Base-by-base conservation (phyloP, 192 early-diverging fungal species). In the Linnemannia schmuckeri region DNA sequence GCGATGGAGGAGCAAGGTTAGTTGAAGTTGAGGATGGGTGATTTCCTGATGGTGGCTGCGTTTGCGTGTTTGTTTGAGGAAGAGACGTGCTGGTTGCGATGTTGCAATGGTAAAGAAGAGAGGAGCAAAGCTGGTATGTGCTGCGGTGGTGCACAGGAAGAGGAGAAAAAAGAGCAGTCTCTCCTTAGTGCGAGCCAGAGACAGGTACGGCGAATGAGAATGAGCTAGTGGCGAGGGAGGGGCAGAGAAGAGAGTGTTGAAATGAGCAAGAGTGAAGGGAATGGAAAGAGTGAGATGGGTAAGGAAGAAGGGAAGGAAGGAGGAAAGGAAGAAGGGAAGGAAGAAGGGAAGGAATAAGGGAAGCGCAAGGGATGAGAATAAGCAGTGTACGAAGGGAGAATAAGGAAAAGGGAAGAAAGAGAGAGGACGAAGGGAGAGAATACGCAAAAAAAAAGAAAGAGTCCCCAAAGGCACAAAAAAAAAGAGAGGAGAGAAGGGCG, bases 141-240 rank as follows among this genome's bases (percentile, higher is more conserved):
- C 61, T 66, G 61, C 61, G 61, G 61, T 57, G 55, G 38, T 55
- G 74, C 35, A 57, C 52, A 55, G 22, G 13, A 54, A 18, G 73
- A 15, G 15, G 15, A 5, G 17, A 55, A 33, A 42, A 75, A 77
- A 77, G 55, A 77, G 75, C 75, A 77, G 75, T 77, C 75, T 61
- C 52, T 61, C 35, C 40, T 8, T 22, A 22, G 70, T 42, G 13
- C 1, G 70, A 41, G 70, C 66, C 6, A 52, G 35, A 75, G 47
- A 57, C 47, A 52, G 72, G 72, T 20, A 73, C 27, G 30, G 61
- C 30, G 27, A 66, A 18, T 71, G 70, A 40, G 40, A 38, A 24
- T 41, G 70, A 38, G 38, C 35, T 22, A 42, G 70, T n/a, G 41
- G 70, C 37, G 37, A 38, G 35, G 41, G 41, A 72, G 70, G n/a